Percentiles rank a stretch among this genome's conserved stretches.
phyloP scores from a whole-genome alignment of 1,139 yeast genomes.

The Taphrina wiesneri region DNA sequence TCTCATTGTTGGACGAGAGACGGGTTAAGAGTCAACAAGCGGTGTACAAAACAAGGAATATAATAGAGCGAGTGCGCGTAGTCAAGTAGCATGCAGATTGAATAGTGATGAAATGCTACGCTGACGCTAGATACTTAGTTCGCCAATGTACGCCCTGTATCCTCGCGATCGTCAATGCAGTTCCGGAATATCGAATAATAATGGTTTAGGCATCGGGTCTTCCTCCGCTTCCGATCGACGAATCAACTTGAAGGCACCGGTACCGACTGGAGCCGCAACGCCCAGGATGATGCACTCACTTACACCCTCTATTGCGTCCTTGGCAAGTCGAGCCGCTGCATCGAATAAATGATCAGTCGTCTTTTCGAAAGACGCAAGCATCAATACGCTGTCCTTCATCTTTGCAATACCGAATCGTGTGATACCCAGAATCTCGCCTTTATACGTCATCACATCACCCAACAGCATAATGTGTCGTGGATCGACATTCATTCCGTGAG shows the following conservation, averaged over 20 bases:
- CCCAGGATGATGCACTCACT: constrained; percentile 97
- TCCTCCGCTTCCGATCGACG: constrained; percentile 8
- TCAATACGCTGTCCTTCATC: constrained; percentile 97
- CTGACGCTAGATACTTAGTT: background rate
- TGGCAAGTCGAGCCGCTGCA: constrained; percentile 97
- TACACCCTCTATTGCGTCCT: constrained; percentile 94
- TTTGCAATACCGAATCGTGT: constrained; percentile 97
- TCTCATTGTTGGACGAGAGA: constrained; percentile 26
- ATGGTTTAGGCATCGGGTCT: constrained; percentile 1
- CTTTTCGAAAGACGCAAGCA: constrained; percentile 95
- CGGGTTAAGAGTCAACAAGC: background rate
- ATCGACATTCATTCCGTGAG: constrained; percentile 99
- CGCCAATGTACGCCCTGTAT: background rate
- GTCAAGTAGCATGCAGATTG: background rate
- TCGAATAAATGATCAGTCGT: constrained; percentile 98
- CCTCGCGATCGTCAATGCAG: constrained; percentile 9
- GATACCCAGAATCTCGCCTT: constrained; percentile 97
- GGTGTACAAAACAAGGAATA: too few species aligned
- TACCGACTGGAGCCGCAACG: constrained; percentile 95
- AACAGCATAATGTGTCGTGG: constrained; percentile 97
- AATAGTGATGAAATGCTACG: background rate
- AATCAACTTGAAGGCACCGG: constrained; percentile 85
- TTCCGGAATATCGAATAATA: constrained; percentile 15
- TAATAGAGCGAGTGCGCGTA: background rate
- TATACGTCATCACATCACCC: constrained; percentile 98